Conservation (phyloP, 2,329 filamentous ascomycete genomes). For the Proliferodiscus dingleyae region DNA sequence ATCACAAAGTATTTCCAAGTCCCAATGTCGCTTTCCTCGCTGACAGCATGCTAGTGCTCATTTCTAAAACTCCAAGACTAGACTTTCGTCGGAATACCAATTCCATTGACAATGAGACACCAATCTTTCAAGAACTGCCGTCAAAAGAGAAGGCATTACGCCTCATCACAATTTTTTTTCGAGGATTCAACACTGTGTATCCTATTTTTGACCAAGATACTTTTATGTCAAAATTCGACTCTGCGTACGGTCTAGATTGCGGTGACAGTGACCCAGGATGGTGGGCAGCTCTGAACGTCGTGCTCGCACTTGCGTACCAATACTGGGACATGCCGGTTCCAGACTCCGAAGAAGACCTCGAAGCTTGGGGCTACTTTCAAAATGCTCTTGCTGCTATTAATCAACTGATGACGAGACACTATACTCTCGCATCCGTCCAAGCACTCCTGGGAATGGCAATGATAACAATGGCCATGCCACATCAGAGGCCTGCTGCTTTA, state of each 20-base stretch:
- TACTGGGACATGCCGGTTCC: slow-evolving; percentile 6
- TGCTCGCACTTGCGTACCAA: slow-evolving; percentile 17
- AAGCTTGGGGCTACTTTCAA: slow-evolving; percentile 14
- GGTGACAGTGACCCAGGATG: slow-evolving; percentile 14
- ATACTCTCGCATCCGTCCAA: slow-evolving; percentile 18
- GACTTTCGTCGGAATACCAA: background rate
- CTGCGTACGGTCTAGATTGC: slow-evolving; percentile 2
- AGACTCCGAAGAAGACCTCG: slow-evolving; percentile 9
- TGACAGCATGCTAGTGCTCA: background rate
- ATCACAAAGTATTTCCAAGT: background rate
- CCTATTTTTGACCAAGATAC: slow-evolving; percentile 16
- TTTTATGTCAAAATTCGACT: slow-evolving; percentile 14
- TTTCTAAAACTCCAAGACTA: background rate
- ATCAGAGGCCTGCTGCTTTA: slow-evolving; percentile 14
- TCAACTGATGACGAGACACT: slow-evolving; percentile 9
- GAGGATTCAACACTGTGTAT: slow-evolving; percentile 9
- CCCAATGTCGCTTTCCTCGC: background rate
- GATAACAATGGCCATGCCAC: slow-evolving; percentile 23
- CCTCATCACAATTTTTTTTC: slow-evolving; percentile 15
- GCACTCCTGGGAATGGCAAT: slow-evolving; percentile 27
- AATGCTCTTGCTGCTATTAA: slow-evolving; percentile 13
- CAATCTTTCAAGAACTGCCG: slow-evolving; percentile 11
- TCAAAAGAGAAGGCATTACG: slow-evolving; percentile 10
- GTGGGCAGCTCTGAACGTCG: slow-evolving; percentile 23
- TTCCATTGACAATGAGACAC: slow-evolving; percentile 5